Evolutionary conservation across 2,329 filamentous ascomycete species (phyloP).

Genomic region (Xylariaceae sp.): DNA sequence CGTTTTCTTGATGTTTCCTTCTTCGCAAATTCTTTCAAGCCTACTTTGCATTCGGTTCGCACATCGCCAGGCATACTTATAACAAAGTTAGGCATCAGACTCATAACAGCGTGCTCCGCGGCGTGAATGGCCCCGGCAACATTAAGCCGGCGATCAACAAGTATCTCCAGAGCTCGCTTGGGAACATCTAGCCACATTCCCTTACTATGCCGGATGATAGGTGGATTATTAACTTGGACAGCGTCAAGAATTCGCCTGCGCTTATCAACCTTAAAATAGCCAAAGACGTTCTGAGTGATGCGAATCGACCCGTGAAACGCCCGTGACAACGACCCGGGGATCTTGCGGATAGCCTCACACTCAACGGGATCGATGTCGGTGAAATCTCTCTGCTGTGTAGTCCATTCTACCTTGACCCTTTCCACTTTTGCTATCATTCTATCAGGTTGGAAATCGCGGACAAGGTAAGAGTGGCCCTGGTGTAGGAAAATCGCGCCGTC

Average conservation of each 20-base stretch:
- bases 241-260: constrained; percentile 83
- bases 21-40: constrained; percentile 79
- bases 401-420: constrained; percentile 90
- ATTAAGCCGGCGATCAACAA: constrained; percentile 68
- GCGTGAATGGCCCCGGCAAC: constrained; percentile 89
- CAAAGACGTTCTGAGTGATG: constrained; percentile 85
- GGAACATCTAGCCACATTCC: constrained; percentile 97
- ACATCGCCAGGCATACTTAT: constrained; percentile 88
- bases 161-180: constrained; percentile 69
- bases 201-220: constrained; percentile 77
- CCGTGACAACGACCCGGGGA: constrained; percentile 57
- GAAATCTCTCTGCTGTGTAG: constrained; percentile 84
- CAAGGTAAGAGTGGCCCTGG: constrained; percentile 88
- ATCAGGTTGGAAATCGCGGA: constrained; percentile 82
- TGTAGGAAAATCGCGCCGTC: constrained; percentile 96
- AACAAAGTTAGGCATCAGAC: constrained; percentile 84
- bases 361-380: constrained; percentile 93
- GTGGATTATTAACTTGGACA: constrained; percentile 87
- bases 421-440: constrained; percentile 81
- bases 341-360: constrained; percentile 78
- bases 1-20: constrained; percentile 68
- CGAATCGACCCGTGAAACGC: constrained; percentile 85
- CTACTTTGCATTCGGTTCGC: constrained; percentile 87
- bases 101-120: constrained; percentile 85
- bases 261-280: constrained; percentile 95